Base-by-base conservation (phyloP, 2,329 filamentous ascomycete species). In the Pseudopithomyces chartarum region DNA sequence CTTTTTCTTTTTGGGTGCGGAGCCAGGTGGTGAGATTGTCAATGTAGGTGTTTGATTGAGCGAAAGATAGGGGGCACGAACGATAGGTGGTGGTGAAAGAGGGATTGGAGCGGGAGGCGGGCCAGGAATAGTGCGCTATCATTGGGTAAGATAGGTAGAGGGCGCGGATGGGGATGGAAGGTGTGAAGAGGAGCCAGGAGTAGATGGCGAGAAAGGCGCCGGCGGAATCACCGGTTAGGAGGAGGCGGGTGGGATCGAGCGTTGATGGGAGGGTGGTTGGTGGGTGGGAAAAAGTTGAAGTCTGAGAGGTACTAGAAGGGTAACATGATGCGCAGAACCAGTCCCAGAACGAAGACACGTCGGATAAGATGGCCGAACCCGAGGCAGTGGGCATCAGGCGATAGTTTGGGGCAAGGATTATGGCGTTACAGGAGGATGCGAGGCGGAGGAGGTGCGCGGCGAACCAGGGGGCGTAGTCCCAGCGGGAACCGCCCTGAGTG, bases 321-420 rank as follows among this genome's bases (percentile, higher is more conserved):
- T 29, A 29, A 8, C 26, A 29, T n/a, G 34, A 36, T 3, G 34
- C 26, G 8, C 19, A 54, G 47, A 45, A 53, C 50, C 40, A 49
- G 4, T 36, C 15, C 76, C 77, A 82, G 59, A 81, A 78, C 56
- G 79, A 75, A 15, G 67, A 55, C 5, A 81, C 49, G 62, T 82
- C 81, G 7, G 73, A 62, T 29, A 81, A 68, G 54, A 81, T 76
- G 29, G 81, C 76, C 1, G 62, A 38, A 23, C 76, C 76, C 17
- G 57, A 76, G 22, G 75, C 67, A 56, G 81, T 79, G 20, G 80
- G 80, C 33, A 81, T 59, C 5, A 82, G 76, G 4, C 80, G 78
- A 66, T 82, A 80, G 59, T 80, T 75, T 0, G 78, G 74, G 2
- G 70, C 69, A 17, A 82, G 56, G 33, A 81, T 67, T 39, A 82